These are phyloP conservation scores for Irpex lacteus DNA, from an alignment of 1,284 basidiomycete species.

Conservation along the genomic window DNA sequence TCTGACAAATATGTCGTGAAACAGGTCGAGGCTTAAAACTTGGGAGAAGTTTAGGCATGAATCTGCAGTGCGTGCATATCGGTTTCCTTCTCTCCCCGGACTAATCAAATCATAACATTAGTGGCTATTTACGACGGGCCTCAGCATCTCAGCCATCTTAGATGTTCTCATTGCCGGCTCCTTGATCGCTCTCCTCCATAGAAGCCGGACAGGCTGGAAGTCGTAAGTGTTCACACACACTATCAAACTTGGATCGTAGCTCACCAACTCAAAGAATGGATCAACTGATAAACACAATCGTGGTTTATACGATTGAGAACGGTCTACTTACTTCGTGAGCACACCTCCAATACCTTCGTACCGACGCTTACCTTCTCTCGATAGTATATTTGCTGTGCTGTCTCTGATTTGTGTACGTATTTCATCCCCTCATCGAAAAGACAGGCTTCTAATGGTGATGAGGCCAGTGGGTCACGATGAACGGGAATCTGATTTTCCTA, in stretches of 20 bases:
- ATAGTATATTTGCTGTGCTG: constrained; percentile 33
- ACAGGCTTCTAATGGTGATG: constrained; percentile 21
- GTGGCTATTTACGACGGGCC: constrained; percentile 57
- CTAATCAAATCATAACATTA: constrained; percentile 17
- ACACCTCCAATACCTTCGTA: background rate
- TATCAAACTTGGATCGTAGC: background rate
- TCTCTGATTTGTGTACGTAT: constrained; percentile 47
- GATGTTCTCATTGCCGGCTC: constrained; percentile 49
- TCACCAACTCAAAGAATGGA: constrained; percentile 34
- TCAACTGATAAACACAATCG: constrained; percentile 43
- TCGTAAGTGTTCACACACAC: constrained; percentile 26
- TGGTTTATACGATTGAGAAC: constrained; percentile 51
- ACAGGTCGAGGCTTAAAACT: constrained; percentile 2
- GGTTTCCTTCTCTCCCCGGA: background rate
- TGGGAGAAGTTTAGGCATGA: constrained; percentile 15
- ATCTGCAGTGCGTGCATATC: constrained; percentile 15
- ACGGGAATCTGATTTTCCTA: constrained; percentile 46
- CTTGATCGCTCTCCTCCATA: constrained; percentile 44
- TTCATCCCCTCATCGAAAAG: constrained; percentile 8
- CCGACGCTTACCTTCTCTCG: background rate
- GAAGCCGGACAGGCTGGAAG: constrained; percentile 39
- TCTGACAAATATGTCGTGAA: background rate
- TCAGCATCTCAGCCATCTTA: constrained; percentile 46
- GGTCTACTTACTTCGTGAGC: constrained; percentile 48
- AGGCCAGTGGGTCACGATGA: constrained; percentile 47